Evolutionary conservation across 139 green algal species (phyloP), one percentile per base, ranked within the genome.

Genomic region (Chara braunii): DNA sequence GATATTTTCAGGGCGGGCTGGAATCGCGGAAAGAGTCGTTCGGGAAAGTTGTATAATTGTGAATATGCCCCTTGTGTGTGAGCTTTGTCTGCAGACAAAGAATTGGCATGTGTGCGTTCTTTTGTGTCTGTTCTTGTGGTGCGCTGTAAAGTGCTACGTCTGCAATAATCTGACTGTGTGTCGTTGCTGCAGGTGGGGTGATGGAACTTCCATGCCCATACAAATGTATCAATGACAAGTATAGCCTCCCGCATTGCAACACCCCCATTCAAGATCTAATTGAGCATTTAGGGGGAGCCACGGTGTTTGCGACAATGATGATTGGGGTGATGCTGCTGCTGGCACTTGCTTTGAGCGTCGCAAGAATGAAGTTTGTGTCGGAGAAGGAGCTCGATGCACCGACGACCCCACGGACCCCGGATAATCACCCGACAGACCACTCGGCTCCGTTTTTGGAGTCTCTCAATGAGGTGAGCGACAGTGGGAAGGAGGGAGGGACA

Each of bases 131-230:
- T n/a, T n/a, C n/a, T n/a, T n/a, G n/a, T n/a, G n/a, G n/a, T n/a
- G n/a, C n/a, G n/a, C n/a, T n/a, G n/a, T n/a, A n/a, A n/a, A n/a
- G n/a, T n/a, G n/a, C n/a, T n/a, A n/a, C n/a, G n/a, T n/a, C n/a
- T n/a, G n/a, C n/a, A n/a, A n/a, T n/a, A n/a, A n/a, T n/a, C n/a
- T n/a, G n/a, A n/a, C n/a, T n/a, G n/a, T n/a, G n/a, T n/a, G n/a
- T n/a, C n/a, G n/a, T n/a, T n/a, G n/a, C n/a, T n/a, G n/a, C 63
- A 72, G 63, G 63, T 52, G 63, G 63, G 28, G 52, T 69, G 33
- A 32, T 5, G 7, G 4, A 9, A 4, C 8, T 7, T 12, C 62
- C 62, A 4, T 71, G 62, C 51, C 62, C 62, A 2, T 72, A 72
- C 52, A 7, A 30, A 33, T 72, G 63, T 34, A 5, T 68, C 36